These are phyloP conservation scores for Boletus sensibilis DNA, from an alignment of 768 basidiomycete species.

Conservation along the genomic window DNA sequence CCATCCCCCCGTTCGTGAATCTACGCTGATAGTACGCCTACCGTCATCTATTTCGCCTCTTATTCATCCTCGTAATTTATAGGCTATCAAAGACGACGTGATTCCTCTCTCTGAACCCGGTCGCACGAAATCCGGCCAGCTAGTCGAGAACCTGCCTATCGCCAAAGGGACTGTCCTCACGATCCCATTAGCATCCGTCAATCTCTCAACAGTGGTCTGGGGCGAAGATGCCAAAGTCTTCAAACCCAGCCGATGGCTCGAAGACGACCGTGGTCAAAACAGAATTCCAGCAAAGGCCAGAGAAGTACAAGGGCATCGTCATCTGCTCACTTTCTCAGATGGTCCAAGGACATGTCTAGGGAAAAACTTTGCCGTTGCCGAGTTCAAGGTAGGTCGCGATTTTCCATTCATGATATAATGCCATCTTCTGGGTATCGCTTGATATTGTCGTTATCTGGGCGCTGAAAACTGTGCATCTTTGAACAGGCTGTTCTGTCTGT, in stretches of 20 bases:
- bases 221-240: slow-evolving; percentile 58
- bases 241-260: slow-evolving; percentile 64
- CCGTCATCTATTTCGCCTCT: not conserved
- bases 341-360: slow-evolving; percentile 53
- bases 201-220: slow-evolving; percentile 55
- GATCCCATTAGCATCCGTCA: slow-evolving; percentile 46
- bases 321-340: slow-evolving; percentile 51
- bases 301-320: slow-evolving; percentile 48
- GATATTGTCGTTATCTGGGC: too few species aligned
- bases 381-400: slow-evolving; percentile 31
- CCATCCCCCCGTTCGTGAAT: slow-evolving; percentile 39
- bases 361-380: slow-evolving; percentile 45
- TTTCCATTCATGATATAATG: not conserved
- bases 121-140: slow-evolving; percentile 41
- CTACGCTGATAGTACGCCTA: slow-evolving; percentile 4
- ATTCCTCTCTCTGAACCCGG: slow-evolving; percentile 56
- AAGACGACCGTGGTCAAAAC: slow-evolving; percentile 13
- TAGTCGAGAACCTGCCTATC: slow-evolving; percentile 40
- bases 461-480: not conserved
- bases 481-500: slow-evolving; percentile 42
- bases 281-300: slow-evolving; percentile 32
- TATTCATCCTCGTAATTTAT: not conserved
- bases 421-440: not conserved
- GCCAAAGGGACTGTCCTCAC: slow-evolving; percentile 46
- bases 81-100: slow-evolving; percentile 54